Base-by-base conservation (phyloP, 2,329 filamentous ascomycete species). In the Calonectria pauciramosa region DNA sequence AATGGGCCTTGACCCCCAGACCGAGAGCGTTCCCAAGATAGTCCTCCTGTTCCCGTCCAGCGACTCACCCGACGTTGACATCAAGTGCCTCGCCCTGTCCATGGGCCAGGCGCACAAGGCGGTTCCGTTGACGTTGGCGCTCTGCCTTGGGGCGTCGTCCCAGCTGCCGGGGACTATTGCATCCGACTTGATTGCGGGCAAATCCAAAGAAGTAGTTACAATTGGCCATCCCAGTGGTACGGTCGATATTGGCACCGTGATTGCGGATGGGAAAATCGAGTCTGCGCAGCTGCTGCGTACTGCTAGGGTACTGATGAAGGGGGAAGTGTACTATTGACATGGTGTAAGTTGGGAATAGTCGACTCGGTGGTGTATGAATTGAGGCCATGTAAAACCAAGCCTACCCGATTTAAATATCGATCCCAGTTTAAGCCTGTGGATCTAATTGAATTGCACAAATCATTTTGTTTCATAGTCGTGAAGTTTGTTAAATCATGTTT, bases 1-100 rank as follows among this genome's bases (percentile, higher is more conserved):
- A 30, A 94, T 94, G 92, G 92, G 92, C 0, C 85, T 94, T 60
- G 87, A 85, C 64, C 83, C 88, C 10, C 77, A 82, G 16, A 76
- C 80, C 1, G 77, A 83, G 54, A 91, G 90, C 2, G 89, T 94
- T 1, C 93, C 93, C 1, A 93, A 94, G 81, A 91, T 94, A 47
- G 90, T 85, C 20, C 78, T 88, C 23, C 72, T 90, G 6, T 83
- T 90, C 13, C 87, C 87, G 20, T 78, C 84, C 0, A 82, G 80
- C 28, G 75, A 68, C 28, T 75, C 79, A 16, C 69, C 76, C 13
- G 79, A 80, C 38, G 78, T 85, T 2, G 85, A 88, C 77, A 83
- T 90, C 36, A 83, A 84, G 38, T 89, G 87, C 66, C 82, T 88
- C 3, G 89, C 89, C 6, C 83, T 91, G 68, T 91, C 89, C 1